phyloP scores from a whole-genome alignment of 768 basidiomycete species.

The Chalciporus chontae region DNA sequence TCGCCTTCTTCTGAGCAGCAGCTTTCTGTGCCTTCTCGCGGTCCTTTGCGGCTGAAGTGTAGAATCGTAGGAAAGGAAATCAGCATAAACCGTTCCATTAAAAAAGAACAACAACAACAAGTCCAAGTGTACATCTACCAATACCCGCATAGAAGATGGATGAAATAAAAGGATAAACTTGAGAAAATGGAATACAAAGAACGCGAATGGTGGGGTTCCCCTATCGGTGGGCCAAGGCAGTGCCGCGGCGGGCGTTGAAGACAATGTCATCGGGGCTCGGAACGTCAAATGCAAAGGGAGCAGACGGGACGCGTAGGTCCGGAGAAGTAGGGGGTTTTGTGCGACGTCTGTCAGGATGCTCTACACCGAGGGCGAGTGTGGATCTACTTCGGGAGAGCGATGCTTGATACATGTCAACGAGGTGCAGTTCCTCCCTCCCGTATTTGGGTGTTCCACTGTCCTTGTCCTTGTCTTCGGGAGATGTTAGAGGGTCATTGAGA shows the following conservation, averaged over 20 bases:
- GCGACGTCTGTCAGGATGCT: constrained; percentile 8
- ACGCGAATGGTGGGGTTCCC: constrained; percentile 10
- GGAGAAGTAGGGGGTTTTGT: constrained; percentile 27
- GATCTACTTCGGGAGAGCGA: constrained; percentile 29
- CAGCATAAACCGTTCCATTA: constrained; percentile 37
- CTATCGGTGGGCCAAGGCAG: constrained; percentile 48
- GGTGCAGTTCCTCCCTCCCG: constrained; percentile 31
- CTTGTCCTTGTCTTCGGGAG: constrained; percentile 36
- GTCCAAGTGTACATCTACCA: constrained; percentile 27
- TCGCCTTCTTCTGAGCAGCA: constrained; percentile 40
- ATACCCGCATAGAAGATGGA: constrained; percentile 17
- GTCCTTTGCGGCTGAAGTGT: constrained; percentile 67
- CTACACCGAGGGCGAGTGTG: constrained; percentile 18
- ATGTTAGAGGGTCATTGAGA: constrained; percentile 47
- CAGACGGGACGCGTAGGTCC: constrained; percentile 31
- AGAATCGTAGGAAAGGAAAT: constrained; percentile 32
- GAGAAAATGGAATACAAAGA: not conserved
- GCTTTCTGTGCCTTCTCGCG: constrained; percentile 71
- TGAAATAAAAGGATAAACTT: constrained; percentile 16
- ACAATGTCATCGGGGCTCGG: constrained; percentile 94
- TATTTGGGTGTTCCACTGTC: constrained; percentile 26
- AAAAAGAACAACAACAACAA: constrained; percentile 26
- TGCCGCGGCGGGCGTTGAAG: constrained; percentile 73
- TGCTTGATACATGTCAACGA: constrained; percentile 28
- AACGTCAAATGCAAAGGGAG: constrained; percentile 65